Conservation (phyloP, 805 yeast species). For the Wickerhamomyces hampshirensis region DNA sequence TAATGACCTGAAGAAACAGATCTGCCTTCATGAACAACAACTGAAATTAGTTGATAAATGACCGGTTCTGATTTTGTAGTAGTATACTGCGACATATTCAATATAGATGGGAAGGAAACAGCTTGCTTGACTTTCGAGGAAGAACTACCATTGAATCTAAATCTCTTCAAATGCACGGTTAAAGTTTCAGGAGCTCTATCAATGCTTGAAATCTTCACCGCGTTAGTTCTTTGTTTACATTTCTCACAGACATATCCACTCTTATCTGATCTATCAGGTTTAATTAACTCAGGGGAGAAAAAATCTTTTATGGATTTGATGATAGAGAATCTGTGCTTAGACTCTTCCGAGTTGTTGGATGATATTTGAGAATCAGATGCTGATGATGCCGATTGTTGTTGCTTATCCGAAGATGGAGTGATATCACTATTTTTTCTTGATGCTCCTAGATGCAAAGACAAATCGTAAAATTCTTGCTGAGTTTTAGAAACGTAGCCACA, state of each 20-base stretch:
- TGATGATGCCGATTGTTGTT: slow-evolving; percentile 1
- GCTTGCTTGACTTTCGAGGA: slow-evolving; percentile 86
- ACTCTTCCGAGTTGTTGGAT: slow-evolving; percentile 8
- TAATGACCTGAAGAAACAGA: slow-evolving; percentile 92
- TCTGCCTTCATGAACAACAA: slow-evolving; percentile 92
- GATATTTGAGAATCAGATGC: slow-evolving; percentile 5
- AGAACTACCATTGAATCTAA: slow-evolving; percentile 76
- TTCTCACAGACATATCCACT: slow-evolving; percentile 85
- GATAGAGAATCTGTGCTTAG: slow-evolving; percentile 50
- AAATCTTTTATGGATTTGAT: slow-evolving; percentile 75
- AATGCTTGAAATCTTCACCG: slow-evolving; percentile 69
- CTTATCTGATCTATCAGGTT: slow-evolving; percentile 59
- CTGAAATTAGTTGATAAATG: slow-evolving; percentile 69
- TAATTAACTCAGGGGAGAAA: slow-evolving; percentile 77
- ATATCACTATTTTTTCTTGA: slow-evolving; percentile 21
- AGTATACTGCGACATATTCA: slow-evolving; percentile 67
- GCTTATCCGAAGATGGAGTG: not conserved
- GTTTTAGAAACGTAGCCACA: slow-evolving; percentile 86
- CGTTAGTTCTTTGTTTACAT: slow-evolving; percentile 73
- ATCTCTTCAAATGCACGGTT: slow-evolving; percentile 82
- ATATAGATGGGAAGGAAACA: slow-evolving; percentile 70
- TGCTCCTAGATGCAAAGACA: slow-evolving; percentile 64
- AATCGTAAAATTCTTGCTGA: slow-evolving; percentile 89
- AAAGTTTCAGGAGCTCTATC: slow-evolving; percentile 84
- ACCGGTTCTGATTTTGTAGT: slow-evolving; percentile 41